Base-by-base conservation (phyloP, 208 protist genomes). In the Acanthamoeba healyi region DNA sequence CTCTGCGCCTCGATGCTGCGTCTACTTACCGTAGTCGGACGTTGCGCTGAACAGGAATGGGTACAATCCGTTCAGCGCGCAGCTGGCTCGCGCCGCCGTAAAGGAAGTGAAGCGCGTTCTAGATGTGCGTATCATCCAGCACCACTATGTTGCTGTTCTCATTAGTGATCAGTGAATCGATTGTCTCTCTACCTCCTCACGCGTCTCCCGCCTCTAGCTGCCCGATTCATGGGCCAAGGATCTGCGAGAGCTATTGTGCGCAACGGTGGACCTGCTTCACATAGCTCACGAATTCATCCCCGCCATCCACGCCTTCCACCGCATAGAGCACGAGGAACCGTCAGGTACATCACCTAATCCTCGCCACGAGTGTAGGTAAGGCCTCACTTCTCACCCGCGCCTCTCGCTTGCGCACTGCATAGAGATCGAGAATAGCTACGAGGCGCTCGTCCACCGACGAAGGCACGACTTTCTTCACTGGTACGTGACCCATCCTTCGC, bases 251-350 rank as follows among this genome's bases (percentile, higher is more conserved):
- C 22, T 86, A 44, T 44, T 86, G 38, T 14, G 29, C 9, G 38
- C 77, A 24, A 86, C 77, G 15, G 42, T 58, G 42, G 26, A 58
- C 12, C 44, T 86, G 42, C 24, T 86, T 15, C 77, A 86, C 44
- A 58, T 86, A 0, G 77, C 77, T 2, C 77, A 86, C 77, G 77
- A 86, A 26, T 86, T 86, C 77, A 86, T 86, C 29, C 77, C 77
- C 29, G 34, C 42, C 46, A 86, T 86, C 15, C 38, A 86, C 46
- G 77, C 77, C 17, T 86, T 51, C 22, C 77, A 86, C n/a, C 22
- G 15, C 4, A 86, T 51, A 17, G 38, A 49, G 42, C 44, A 49
- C 29, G 77, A 58, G 19, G 77, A 58, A 6, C 34, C 29, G 14
- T 7, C 22, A 1, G 77, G 77, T 49, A 86, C 42, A 14, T 6